These are phyloP conservation scores for Clarireedia sp. DNA, from an alignment of 2,329 filamentous ascomycete species.

Conservation along the genomic window DNA sequence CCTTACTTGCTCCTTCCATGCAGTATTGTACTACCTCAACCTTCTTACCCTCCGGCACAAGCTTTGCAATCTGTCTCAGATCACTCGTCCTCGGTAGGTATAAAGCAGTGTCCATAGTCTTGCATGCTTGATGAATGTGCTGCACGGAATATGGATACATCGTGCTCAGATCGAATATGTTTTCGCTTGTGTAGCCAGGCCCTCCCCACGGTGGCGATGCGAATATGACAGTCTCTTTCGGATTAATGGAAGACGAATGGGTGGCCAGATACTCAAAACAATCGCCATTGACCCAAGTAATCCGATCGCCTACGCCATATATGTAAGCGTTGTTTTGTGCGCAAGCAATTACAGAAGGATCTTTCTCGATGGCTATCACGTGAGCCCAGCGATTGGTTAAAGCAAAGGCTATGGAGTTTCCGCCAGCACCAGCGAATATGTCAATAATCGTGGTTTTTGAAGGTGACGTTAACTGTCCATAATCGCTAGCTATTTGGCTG, in stretches of 20 bases:
- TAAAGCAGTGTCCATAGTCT: slow-evolving; percentile 54
- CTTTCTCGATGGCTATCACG: slow-evolving; percentile 83
- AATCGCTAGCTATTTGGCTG: slow-evolving; percentile 68
- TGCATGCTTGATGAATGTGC: slow-evolving; percentile 55
- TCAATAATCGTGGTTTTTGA: slow-evolving; percentile 55
- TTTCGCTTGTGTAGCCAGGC: slow-evolving; percentile 52
- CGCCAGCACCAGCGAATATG: slow-evolving; percentile 83
- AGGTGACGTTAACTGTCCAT: slow-evolving; percentile 39
- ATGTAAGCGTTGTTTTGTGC: slow-evolving; percentile 86
- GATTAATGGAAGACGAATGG: slow-evolving; percentile 18
- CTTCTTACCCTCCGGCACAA: slow-evolving; percentile 44
- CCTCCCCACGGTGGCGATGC: slow-evolving; percentile 70
- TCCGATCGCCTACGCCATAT: slow-evolving; percentile 69
- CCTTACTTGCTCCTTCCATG: slow-evolving; percentile 82
- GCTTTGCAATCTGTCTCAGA: slow-evolving; percentile 64
- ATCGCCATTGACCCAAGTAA: slow-evolving; percentile 82
- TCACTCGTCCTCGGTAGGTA: slow-evolving; percentile 84
- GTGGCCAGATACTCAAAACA: slow-evolving; percentile 50
- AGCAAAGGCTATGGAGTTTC: slow-evolving; percentile 93
- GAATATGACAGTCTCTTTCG: slow-evolving; percentile 46
- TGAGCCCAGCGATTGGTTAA: slow-evolving; percentile 69
- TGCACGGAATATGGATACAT: slow-evolving; percentile 83
- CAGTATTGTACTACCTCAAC: slow-evolving; percentile 83
- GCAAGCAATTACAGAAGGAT: slow-evolving; percentile 72
- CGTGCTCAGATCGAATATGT: slow-evolving; percentile 71